Base-by-base conservation (phyloP, 2,329 filamentous ascomycete species). In the Hirsutella minnesotensis region DNA sequence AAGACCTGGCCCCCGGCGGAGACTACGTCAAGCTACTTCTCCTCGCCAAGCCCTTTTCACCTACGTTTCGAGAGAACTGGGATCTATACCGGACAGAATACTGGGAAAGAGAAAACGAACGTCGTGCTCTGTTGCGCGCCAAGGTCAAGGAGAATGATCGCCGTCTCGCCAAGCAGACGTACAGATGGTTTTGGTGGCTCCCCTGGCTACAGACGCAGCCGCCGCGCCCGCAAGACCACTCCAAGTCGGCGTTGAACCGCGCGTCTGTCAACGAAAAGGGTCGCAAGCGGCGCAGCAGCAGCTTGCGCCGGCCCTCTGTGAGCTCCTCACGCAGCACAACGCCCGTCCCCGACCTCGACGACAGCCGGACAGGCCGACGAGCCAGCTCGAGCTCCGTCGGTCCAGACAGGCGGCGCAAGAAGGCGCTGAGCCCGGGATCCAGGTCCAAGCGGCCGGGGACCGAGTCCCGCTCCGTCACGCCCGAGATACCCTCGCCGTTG, bases 21-120 rank as follows among this genome's bases (percentile, higher is more conserved):
- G 88, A 96, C 63, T 85, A 90, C 56, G 82, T 98, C 53, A 92
- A 94, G 61, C 73, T 98, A 1, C 69, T 96, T 16, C 71, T 98
- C 8, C 75, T 95, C 10, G 87, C 92, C 1, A 98, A 98, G 59
- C 88, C 89, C 0, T 98, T 98, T 57, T 94, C 86, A 5, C 83
- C 92, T 0, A 87, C 86, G 38, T 98, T 98, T 56, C 77, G 92
- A 18, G 89, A 96, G 60, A 94, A 95, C 50, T 98, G 92, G 92
- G 92, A 98, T 57, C 72, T 90, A 15, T 98, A 94, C 63, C 77
- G 92, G 42, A 81, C 83, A 29, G 89, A 95, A 47, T 98, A 95
- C 64, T 98, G 92, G 92, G 90, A 95, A 53, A 81, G 81, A 47
- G 92, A 98, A 61, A 98, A 98, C 57, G 87, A 94, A 60, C 81